Evolutionary conservation across 306 rosid species (phyloP), one percentile per base, ranked within the genome.

Genomic region (Gynostemma pentaphyllum): DNA sequence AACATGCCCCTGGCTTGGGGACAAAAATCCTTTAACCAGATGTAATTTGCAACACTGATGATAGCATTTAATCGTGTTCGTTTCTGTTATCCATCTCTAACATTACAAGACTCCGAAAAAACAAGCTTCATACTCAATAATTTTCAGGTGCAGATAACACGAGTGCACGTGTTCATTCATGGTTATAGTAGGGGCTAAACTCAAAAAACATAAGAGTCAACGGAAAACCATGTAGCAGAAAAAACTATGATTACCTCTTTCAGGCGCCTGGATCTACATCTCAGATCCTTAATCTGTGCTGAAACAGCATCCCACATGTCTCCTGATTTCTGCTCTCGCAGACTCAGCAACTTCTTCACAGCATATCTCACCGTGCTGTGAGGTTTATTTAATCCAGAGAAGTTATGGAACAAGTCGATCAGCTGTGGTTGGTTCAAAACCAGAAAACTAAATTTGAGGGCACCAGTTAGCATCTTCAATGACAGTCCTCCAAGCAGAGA

Each of bases 401-500:
- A 87, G 79, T 83, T 84, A 60, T 79, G 24, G 72, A 92, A 76
- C 65, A 85, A 29, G 16, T 82, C 94, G 30, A 78, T 76, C 87
- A 92, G 57, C 68, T 9, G 56, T 16, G 84, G 66, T 66, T 86
- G 82, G 74, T 84, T 82, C 59, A 92, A 73, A 81, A 81, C 81
- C 69, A 92, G 82, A 74, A 84, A 88, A 51, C 95, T 90, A 18
- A 92, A 88, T 76, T 79, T 84, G 82, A 84, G 87, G 51, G 83
- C 85, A 64, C 88, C 85, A 51, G 77, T 80, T 45, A 88, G 82
- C 90, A 84, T 79, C 81, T 77, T 82, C 60, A 85, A 72, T 50
- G 99, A 88, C 76, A 92, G 75, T 45, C 88, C 96, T 77, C 99
- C 99, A 44, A 92, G 89, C 71, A 92, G 81, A 70, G 83, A 86